Evolutionary conservation across 2,329 filamentous ascomycete species (phyloP), one percentile per base, ranked within the genome.

Genomic region (Penicillium thymicola): DNA sequence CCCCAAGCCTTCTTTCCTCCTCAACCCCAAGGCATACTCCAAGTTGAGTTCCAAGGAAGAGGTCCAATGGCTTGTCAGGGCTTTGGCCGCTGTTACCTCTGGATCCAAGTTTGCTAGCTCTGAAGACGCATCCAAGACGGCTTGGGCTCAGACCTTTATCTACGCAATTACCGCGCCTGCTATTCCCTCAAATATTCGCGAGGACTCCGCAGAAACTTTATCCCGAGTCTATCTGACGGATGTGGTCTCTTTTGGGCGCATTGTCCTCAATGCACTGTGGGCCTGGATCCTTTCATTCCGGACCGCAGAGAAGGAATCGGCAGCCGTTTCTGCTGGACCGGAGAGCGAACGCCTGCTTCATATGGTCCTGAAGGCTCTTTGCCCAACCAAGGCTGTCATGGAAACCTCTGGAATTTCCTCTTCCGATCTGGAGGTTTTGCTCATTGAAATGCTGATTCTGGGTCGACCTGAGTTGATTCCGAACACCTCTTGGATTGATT

Each of bases 121-220:
- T 14, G 75, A 82, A 10, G 58, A 68, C 23, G 59, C 67, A 38
- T 78, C 83, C n/a, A 81, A 81, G 59, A 75, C 84, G 51, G 85
- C 87, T 16, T 99, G 93, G 94, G 87, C 89, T 14, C 89, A 96
- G 66, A 87, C 89, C 2, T 84, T 93, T 57, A 86, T 97, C n/a
- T 95, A 89, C 70, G 77, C 89, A 16, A 83, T 93, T 44, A 86
- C 86, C 44, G 85, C 87, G 1, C 76, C 84, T 14, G 78, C 73
- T 13, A 78, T 90, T 21, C 79, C 87, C 13, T 79, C 86, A 3
- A 79, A 78, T 37, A 77, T 89, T 46, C 86, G 89, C 55, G 85
- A 86, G 60, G 81, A 86, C 63, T 84, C 87, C 5, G 80, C 80
- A 21, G 76, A 80, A 44, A 75, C 82, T 0, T 75, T 99, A 32